Conservation (phyloP, 2,329 filamentous ascomycete genomes). For the Didymella pomorum region DNA sequence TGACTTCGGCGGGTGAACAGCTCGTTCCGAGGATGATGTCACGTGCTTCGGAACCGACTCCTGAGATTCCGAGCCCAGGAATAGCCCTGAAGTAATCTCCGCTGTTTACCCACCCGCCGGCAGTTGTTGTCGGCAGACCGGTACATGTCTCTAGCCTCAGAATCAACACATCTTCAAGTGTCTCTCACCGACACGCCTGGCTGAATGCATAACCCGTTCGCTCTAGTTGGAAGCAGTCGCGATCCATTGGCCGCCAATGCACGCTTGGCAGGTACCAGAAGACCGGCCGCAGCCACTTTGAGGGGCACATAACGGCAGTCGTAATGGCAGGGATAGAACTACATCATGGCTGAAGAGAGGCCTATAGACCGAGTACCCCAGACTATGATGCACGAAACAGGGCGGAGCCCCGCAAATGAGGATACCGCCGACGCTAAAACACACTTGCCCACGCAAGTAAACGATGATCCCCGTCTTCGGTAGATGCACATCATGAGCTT, state of each 20-base stretch:
- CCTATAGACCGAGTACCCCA: slow-evolving; percentile 6
- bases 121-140: slow-evolving; percentile 9
- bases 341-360: background rate
- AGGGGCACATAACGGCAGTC: slow-evolving; percentile 2
- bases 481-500: background rate
- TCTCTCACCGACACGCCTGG: background rate
- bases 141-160: background rate
- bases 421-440: background rate
- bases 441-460: background rate
- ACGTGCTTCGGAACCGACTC: background rate
- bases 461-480: background rate
- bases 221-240: slow-evolving; percentile 1
- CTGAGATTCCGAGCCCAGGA: background rate
- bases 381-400: slow-evolving; percentile 7
- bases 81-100: slow-evolving; percentile 1
- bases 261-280: slow-evolving; percentile 1
- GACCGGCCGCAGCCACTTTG: slow-evolving; percentile 4
- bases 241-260: slow-evolving; percentile 2
- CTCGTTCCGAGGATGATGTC: slow-evolving; percentile 2
- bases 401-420: slow-evolving; percentile 1
- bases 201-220: slow-evolving; percentile 1
- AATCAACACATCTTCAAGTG: background rate
- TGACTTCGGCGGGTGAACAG: background rate
- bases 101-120: slow-evolving; percentile 7
- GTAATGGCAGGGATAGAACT: slow-evolving; percentile 1